Evolutionary conservation across 2,329 filamentous ascomycete species (phyloP), one percentile per base, ranked within the genome.

Genomic region (Gaeumannomyces tritici): DNA sequence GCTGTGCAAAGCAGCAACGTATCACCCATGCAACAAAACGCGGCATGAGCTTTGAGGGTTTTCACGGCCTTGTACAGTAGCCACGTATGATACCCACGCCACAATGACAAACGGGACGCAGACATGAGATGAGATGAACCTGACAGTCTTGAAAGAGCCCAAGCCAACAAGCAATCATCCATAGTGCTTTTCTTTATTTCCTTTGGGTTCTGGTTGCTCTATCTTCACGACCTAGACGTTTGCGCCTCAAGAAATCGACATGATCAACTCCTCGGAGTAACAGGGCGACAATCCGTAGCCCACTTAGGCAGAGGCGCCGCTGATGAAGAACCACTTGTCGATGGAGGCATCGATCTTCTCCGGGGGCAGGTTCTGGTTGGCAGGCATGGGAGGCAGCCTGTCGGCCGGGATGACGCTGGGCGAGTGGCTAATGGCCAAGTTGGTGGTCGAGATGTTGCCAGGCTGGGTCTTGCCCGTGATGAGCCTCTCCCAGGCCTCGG

Each of bases 301-400:
- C 54, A 67, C 62, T 68, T 90, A 93, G 71, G 89, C 83, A 70
- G 92, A 91, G 74, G 95, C 95, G 78, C 95, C 95, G 77, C 92
- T 96, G 80, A 99, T 99, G 87, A 98, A 99, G 89, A 99, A 99
- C 95, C 95, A 99, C 88, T 99, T 99, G 87, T 99, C 95, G 74
- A 98, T 96, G 79, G 89, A 96, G 75, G 87, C 85, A 75, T 99
- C 95, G 71, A 99, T 96, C 73, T 93, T 93, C 68, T 89, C 93
- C 65, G 95, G 87, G 62, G 84, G 76, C 64, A 96, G 82, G 73
- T 96, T 88, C 85, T 97, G 84, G 79, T 90, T 82, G 67, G 84
- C 73, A 65, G 92, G 91, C 69, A 99, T 87, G 73, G 86, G 87
- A 67, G 88, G 86, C 66, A 96, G 83, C 78, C 89, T 83, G 72